Evolutionary conservation across 306 rosid genomes (phyloP).

Genomic region (Myrica gale): DNA sequence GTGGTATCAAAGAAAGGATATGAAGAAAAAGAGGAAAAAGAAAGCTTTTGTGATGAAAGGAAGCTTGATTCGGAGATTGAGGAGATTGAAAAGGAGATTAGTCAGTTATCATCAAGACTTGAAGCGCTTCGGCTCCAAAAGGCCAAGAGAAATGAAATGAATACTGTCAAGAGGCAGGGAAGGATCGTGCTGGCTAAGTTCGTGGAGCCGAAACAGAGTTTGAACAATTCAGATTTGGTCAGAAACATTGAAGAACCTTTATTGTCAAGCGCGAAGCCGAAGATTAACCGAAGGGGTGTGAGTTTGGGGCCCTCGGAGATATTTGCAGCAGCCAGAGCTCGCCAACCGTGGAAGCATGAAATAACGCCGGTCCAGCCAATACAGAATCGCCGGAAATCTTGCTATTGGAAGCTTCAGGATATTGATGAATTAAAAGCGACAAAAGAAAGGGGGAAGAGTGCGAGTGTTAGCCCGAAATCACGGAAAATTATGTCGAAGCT

Average conservation of each 20-base stretch:
- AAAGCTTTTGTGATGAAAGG: slow-evolving; percentile 25
- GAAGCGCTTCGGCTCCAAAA: slow-evolving; percentile 52
- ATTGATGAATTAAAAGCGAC: slow-evolving; percentile 45
- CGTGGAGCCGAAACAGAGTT: slow-evolving; percentile 49
- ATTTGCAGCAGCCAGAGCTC: slow-evolving; percentile 32
- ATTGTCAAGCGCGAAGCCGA: slow-evolving; percentile 30
- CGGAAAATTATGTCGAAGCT: slow-evolving; percentile 42
- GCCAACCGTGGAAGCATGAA: slow-evolving; percentile 46
- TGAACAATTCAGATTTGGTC: slow-evolving; percentile 27
- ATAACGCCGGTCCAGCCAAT: slow-evolving; percentile 47
- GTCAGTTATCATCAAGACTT: slow-evolving; percentile 38
- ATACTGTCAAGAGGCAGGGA: slow-evolving; percentile 40
- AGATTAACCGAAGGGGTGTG: slow-evolving; percentile 53
- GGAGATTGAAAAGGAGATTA: slow-evolving; percentile 53
- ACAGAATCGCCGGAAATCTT: slow-evolving; percentile 78
- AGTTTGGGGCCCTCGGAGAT: slow-evolving; percentile 86
- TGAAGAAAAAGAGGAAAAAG: slow-evolving; percentile 29
- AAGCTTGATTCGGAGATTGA: slow-evolving; percentile 58
- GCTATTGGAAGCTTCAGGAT: slow-evolving; percentile 67
- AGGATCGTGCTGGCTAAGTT: slow-evolving; percentile 55
- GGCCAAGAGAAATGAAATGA: slow-evolving; percentile 29
- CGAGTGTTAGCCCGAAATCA: slow-evolving; percentile 55
- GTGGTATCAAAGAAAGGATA: slow-evolving; percentile 4
- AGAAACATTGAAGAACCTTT: slow-evolving; percentile 40
- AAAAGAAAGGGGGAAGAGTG: slow-evolving; percentile 47